A percentile compares a stretch with the other conserved stretches of the same genome.
These are phyloP conservation scores for Kandelia obovata DNA, from an alignment of 345 rosid species.

Conservation along the genomic window DNA sequence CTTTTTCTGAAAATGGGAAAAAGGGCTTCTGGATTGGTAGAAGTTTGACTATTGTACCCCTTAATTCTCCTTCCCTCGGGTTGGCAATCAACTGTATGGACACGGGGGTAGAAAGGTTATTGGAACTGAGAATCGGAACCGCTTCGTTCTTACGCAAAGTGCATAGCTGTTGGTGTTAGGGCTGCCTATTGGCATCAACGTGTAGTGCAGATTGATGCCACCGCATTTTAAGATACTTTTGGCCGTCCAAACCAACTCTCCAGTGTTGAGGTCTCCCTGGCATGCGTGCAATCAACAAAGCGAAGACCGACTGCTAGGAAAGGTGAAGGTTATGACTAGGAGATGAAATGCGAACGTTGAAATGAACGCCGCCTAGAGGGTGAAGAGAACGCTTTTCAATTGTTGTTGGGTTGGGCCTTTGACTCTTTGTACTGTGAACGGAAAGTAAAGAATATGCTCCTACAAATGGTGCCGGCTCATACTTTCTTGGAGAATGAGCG, in stretches of 20 bases:
- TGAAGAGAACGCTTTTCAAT: too few relatives aligned
- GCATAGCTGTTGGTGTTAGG: not conserved
- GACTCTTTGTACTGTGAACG: too few relatives aligned
- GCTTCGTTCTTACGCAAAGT: constrained; percentile 50
- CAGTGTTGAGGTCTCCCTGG: not conserved
- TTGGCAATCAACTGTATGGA: not conserved
- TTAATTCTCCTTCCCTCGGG: not conserved
- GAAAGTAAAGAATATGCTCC: too few relatives aligned
- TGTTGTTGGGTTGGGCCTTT: too few relatives aligned
- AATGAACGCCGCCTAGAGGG: too few relatives aligned
- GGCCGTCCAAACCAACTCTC: constrained; percentile 30
- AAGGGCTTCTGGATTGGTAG: constrained; percentile 3
- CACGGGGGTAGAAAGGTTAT: not conserved
- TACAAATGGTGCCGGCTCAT: too few relatives aligned
- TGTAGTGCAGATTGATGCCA: not conserved
- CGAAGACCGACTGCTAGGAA: not conserved
- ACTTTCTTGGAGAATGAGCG: too few relatives aligned
- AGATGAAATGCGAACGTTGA: too few relatives aligned
- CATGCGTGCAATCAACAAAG: not conserved
- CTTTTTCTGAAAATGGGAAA: constrained; percentile 2
- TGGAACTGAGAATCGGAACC: constrained; percentile 31
- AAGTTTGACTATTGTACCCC: constrained; percentile 24
- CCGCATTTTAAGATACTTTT: constrained; percentile 3
- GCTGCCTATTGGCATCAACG: constrained; percentile 1
- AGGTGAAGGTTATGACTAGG: too few relatives aligned